These are phyloP conservation scores for Trametes polyzona DNA, from an alignment of 1,284 basidiomycete genomes.

Conservation along the genomic window DNA sequence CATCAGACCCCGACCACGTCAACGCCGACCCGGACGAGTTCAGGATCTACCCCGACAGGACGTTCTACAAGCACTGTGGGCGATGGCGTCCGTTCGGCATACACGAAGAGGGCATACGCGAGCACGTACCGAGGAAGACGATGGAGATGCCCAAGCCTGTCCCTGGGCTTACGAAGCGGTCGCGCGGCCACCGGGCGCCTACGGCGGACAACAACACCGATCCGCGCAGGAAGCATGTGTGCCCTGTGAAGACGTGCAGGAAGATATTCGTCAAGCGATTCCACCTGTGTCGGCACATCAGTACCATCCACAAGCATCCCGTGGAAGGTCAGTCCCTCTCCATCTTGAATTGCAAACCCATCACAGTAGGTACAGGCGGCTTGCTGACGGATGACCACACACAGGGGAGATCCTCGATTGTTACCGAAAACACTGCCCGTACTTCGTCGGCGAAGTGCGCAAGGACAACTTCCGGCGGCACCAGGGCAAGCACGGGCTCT, in stretches of 20 bases:
- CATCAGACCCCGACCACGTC: not conserved
- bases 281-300: constrained; percentile 79
- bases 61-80: constrained; percentile 14
- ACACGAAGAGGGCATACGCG: not conserved
- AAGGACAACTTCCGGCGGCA: constrained; percentile 25
- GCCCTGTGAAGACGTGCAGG: constrained; percentile 67
- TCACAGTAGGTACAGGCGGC: not conserved
- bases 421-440: constrained; percentile 22
- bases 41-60: constrained; percentile 1
- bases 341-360: not conserved
- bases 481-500: constrained; percentile 20
- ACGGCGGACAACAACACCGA: constrained; percentile 37
- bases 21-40: not conserved
- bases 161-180: constrained; percentile 74
- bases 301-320: constrained; percentile 76
- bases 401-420: constrained; percentile 21
- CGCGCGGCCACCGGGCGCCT: constrained; percentile 70
- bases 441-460: constrained; percentile 17
- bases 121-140: constrained; percentile 20
- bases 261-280: constrained; percentile 78
- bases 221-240: constrained; percentile 53
- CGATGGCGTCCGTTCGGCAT: not conserved
- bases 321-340: not conserved
- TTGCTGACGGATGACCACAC: not conserved
- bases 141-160: constrained; percentile 43